Evolutionary conservation across 768 basidiomycete species (phyloP), one percentile per base, ranked within the genome.

Genomic region (Rhodosporidiobolus odoratus): DNA sequence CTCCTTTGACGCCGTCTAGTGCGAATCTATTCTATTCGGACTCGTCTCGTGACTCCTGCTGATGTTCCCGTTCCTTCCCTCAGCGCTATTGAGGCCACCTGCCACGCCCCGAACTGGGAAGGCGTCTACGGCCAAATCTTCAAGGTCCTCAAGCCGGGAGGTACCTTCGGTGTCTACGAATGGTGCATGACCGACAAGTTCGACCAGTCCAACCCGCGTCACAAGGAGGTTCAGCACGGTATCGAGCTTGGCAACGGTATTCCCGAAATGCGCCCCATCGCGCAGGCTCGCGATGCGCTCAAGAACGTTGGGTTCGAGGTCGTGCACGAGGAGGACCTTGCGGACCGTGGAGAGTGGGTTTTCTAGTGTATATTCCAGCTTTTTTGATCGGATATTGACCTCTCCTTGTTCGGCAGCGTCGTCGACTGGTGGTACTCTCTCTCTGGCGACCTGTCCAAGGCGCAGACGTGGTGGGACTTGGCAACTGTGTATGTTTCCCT

Each of bases 101-200:
- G 89, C 43, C 96, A 99, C 78, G 93, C 96, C 1, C 96, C 96
- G 2, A 86, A 88, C 34, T 97, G 89, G 85, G 94, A 96, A 78
- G 93, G 93, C 62, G 90, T 98, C 27, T 99, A 98, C 77, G 86
- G 89, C 56, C 87, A 98, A 81, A 96, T 97, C 78, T 85, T 85
- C 79, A 91, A 89, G 81, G 89, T 96, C 37, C 84, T 98, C 76
- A 98, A 97, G 83, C 95, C 95, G 1, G 95, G 94, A 82, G 95
- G 95, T 72, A 83, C 90, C 30, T 96, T 96, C 80, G 95, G 94
- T 78, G 90, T 98, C 45, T 99, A 98, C 81, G 96, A 98, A 79
- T 99, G 95, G 95, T 88, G 87, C 81, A 97, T 99, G 96, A 97
- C 96, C 27, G 93, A 97, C 80, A 79, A 81, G 5, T 94, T 94